Percentiles rank a stretch among this genome's conserved stretches.
Evolutionary conservation across 768 basidiomycete species (phyloP).

Genomic region (Tulasnella sp.): DNA sequence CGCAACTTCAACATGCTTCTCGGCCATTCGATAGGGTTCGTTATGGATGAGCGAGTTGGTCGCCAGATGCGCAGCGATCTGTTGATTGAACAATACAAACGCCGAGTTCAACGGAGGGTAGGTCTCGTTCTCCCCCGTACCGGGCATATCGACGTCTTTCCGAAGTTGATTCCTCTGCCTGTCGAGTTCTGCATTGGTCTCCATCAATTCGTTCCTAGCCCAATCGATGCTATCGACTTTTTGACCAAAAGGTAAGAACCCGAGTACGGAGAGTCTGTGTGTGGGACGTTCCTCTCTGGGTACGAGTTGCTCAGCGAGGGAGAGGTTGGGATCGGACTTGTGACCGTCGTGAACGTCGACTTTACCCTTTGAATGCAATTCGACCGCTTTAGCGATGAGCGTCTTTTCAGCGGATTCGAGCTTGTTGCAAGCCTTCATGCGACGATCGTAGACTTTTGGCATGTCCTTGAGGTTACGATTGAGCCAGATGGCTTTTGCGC

Average conservation of each 20-base stretch:
- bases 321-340: conserved; percentile 25
- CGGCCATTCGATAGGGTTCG: conserved; percentile 67
- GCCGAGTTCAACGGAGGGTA: conserved; percentile 45
- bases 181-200: conserved; percentile 42
- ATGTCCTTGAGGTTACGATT: conserved; percentile 82
- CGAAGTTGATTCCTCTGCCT: conserved; percentile 32
- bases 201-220: conserved; percentile 62
- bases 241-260: conserved; percentile 48
- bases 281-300: conserved; percentile 65
- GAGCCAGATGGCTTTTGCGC: conserved; percentile 84
- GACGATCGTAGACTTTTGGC: conserved; percentile 69
- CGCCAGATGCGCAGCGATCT: conserved; percentile 87
- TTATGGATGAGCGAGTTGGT: conserved; percentile 65
- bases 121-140: conserved; percentile 11
- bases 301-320: conserved; percentile 44
- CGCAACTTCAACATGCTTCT: conserved; percentile 66
- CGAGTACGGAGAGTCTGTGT: conserved; percentile 41
- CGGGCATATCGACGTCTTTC: conserved; percentile 17
- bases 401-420: conserved; percentile 80
- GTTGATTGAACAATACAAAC: conserved; percentile 84
- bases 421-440: conserved; percentile 57
- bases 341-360: conserved; percentile 39
- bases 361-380: conserved; percentile 43
- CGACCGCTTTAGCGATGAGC: conserved; percentile 63
- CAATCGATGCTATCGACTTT: conserved; percentile 93